These are phyloP conservation scores for Neoarthrinium moseri DNA, from an alignment of 2,329 filamentous ascomycete species.

Conservation along the genomic window DNA sequence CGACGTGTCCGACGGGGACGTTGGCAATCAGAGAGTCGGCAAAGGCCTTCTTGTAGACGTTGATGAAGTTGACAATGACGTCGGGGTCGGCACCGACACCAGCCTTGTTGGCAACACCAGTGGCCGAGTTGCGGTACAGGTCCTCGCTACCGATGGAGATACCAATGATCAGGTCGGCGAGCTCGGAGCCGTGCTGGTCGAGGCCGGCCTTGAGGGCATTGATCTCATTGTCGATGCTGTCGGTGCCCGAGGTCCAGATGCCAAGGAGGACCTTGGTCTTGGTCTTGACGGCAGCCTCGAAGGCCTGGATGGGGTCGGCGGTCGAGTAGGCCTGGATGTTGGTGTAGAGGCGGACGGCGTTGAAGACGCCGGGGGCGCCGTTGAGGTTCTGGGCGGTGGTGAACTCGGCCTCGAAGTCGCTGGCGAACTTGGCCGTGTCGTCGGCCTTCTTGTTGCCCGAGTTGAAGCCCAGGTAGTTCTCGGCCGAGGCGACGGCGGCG, in stretches of 20 bases:
- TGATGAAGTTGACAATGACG: conserved; percentile 64
- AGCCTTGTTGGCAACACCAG: conserved; percentile 61
- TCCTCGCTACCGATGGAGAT: conserved; percentile 68
- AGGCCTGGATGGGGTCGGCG: conserved; percentile 76
- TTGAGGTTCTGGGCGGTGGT: conserved; percentile 37
- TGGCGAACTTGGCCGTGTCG: conserved; percentile 50
- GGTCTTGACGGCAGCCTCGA: conserved; percentile 67
- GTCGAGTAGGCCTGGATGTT: conserved; percentile 65
- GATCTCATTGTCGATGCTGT: conserved; percentile 59
- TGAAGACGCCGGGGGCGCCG: conserved; percentile 53
- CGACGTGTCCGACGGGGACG: conserved; percentile 62
- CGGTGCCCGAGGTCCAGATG: conserved; percentile 58
- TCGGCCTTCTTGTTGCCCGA: conserved; percentile 45
- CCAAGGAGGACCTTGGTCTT: conserved; percentile 63
- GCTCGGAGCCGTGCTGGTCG: conserved; percentile 45
- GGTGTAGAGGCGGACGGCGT: conserved; percentile 64
- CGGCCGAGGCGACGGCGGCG: conserved; percentile 20
- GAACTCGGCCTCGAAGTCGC: conserved; percentile 48
- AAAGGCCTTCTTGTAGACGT: conserved; percentile 60
- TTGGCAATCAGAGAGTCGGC: conserved; percentile 39
- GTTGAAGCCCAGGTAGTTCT: conserved; percentile 56
- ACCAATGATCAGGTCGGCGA: conserved; percentile 59
- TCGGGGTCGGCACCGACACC: conserved; percentile 60
- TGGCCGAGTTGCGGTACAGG: conserved; percentile 61
- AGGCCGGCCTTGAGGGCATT: conserved; percentile 57